Conservation (phyloP, 352 stramenopile genomes). For the Aphanomyces invadans region DNA sequence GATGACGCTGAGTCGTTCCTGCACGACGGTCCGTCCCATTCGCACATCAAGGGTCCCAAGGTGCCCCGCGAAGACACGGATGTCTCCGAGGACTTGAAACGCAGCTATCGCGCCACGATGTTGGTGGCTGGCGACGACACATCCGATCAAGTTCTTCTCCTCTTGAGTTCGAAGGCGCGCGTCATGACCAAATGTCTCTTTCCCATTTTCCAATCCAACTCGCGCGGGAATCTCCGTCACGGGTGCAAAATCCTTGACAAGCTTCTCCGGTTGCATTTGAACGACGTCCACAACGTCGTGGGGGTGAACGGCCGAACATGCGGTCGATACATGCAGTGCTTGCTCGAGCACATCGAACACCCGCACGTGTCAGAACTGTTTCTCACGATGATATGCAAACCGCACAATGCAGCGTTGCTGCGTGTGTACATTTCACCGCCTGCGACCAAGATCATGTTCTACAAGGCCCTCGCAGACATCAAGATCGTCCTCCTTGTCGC, state of each 20-base stretch:
- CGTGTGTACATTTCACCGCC: constrained; percentile 59
- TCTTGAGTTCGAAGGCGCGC: constrained; percentile 71
- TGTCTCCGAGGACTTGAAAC: constrained; percentile 56
- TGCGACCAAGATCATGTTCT: constrained; percentile 85
- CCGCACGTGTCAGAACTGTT: constrained; percentile 80
- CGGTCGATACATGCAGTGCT: constrained; percentile 71
- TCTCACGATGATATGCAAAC: constrained; percentile 79
- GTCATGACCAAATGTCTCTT: constrained; percentile 77
- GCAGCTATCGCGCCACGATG: constrained; percentile 83
- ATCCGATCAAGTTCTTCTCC: constrained; percentile 67
- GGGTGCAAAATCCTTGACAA: constrained; percentile 83
- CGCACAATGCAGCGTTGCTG: constrained; percentile 63
- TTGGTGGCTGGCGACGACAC: constrained; percentile 82
- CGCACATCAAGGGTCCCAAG: constrained; percentile 28
- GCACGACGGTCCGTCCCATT: constrained; percentile 34
- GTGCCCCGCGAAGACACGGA: constrained; percentile 32
- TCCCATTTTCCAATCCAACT: constrained; percentile 57
- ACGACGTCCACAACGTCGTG: constrained; percentile 84
- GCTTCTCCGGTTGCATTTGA: constrained; percentile 72
- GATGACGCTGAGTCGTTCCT: constrained; percentile 28
- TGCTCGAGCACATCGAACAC: constrained; percentile 76
- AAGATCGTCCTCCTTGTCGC: constrained; percentile 81
- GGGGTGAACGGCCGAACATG: constrained; percentile 50
- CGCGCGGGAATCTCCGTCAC: constrained; percentile 75
- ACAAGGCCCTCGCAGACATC: constrained; percentile 77